Conservation (phyloP, 805 yeast genomes). For the Candida easanensis region DNA sequence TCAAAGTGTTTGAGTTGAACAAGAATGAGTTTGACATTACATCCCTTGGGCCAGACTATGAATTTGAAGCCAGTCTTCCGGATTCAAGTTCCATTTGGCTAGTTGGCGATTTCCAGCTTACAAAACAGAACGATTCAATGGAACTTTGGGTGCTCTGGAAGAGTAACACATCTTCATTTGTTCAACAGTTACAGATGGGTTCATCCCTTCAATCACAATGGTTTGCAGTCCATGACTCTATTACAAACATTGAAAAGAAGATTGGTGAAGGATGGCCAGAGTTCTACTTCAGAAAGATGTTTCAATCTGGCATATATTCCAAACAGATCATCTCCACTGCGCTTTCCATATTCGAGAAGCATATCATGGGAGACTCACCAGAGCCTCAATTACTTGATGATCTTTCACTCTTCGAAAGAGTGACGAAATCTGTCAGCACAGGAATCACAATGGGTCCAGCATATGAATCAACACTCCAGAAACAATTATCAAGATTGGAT, state of each 20-base stretch:
- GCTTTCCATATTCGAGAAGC: slow-evolving; percentile 46
- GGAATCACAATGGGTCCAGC: slow-evolving; percentile 30
- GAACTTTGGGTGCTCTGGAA: slow-evolving; percentile 55
- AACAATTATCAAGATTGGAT: slow-evolving; percentile 68
- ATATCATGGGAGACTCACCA: slow-evolving; percentile 32
- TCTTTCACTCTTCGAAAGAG: slow-evolving; percentile 33
- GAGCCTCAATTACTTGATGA: slow-evolving; percentile 24
- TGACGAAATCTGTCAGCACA: slow-evolving; percentile 31
- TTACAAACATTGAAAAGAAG: slow-evolving; percentile 16
- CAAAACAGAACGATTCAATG: slow-evolving; percentile 18
- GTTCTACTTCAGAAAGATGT: slow-evolving; percentile 43
- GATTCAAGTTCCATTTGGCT: slow-evolving; percentile 42
- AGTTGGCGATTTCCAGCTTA: slow-evolving; percentile 43
- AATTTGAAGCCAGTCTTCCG: slow-evolving; percentile 31
- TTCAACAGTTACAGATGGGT: slow-evolving; percentile 34
- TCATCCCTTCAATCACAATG: slow-evolving; percentile 26
- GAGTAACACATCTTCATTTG: slow-evolving; percentile 52
- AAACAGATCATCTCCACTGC: slow-evolving; percentile 50
- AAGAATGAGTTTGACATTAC: slow-evolving; percentile 22
- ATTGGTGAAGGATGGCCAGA: slow-evolving; percentile 33
- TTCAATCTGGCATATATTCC: slow-evolving; percentile 49
- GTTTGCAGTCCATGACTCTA: slow-evolving; percentile 18
- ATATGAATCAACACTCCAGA: slow-evolving; percentile 36
- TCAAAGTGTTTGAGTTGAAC: slow-evolving; percentile 37
- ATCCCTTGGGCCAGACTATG: slow-evolving; percentile 28